Evolutionary conservation across 805 yeast species (phyloP).

Genomic region (Nakazawaea pomicola): DNA sequence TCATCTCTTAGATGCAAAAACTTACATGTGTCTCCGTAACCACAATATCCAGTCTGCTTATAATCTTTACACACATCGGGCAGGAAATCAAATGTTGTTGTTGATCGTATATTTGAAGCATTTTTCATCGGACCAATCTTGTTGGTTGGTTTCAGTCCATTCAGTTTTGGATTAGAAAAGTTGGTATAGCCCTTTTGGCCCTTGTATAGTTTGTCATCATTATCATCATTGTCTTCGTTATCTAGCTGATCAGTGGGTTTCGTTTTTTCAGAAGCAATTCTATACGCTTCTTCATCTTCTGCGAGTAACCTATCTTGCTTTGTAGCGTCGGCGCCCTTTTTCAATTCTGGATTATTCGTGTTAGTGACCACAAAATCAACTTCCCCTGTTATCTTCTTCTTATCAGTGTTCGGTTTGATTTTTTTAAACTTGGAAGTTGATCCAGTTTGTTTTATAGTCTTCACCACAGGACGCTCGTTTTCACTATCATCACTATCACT

Average conservation of each 20-base stretch:
- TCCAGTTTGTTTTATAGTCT: too few relatives aligned
- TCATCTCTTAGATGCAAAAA: slow-evolving; percentile 89
- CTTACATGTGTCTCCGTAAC: slow-evolving; percentile 96
- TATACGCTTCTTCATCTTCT: slow-evolving; percentile 17
- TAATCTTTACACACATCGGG: slow-evolving; percentile 94
- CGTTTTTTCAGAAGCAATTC: background rate
- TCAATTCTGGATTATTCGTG: too few relatives aligned
- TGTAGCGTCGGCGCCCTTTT: slow-evolving; percentile 14
- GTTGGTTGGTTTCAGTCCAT: slow-evolving; percentile 15
- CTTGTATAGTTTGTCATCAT: slow-evolving; percentile 22
- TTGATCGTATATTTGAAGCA: slow-evolving; percentile 49
- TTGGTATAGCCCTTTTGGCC: slow-evolving; percentile 24
- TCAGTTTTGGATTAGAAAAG: slow-evolving; percentile 18
- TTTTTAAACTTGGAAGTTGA: slow-evolving; percentile 5
- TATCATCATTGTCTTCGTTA: slow-evolving; percentile 15
- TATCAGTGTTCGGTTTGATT: slow-evolving; percentile 1
- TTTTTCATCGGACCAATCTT: slow-evolving; percentile 33
- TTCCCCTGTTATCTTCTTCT: slow-evolving; percentile 2
- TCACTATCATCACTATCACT: background rate
- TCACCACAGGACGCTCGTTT: slow-evolving; percentile 1
- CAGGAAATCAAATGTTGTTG: slow-evolving; percentile 77
- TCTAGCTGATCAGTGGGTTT: too few relatives aligned
- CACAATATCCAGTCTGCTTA: slow-evolving; percentile 89
- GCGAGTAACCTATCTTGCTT: slow-evolving; percentile 19
- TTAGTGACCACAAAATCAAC: background rate